Conservation (phyloP, 1,284 basidiomycete species). For the Puccinia polysora region DNA sequence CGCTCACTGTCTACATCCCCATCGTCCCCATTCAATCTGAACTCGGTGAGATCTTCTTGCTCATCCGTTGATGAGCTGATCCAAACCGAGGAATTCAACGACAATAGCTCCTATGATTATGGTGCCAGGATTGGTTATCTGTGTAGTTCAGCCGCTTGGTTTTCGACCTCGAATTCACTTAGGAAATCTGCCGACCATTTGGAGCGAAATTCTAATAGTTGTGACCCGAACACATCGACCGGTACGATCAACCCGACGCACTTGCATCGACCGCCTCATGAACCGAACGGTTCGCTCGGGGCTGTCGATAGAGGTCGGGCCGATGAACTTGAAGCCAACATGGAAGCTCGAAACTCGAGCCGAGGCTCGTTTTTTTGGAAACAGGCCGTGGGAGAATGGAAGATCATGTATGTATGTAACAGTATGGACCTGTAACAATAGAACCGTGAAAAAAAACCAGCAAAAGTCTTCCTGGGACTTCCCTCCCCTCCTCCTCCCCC, state of each 20-base stretch:
- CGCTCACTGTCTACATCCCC: too few relatives aligned
- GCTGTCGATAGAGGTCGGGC: too few relatives aligned
- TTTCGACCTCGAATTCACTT: too few relatives aligned
- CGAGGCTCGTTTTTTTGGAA: slow-evolving; percentile 40
- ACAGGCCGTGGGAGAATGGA: slow-evolving; percentile 37
- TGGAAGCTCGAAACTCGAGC: background rate
- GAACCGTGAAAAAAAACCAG: too few relatives aligned
- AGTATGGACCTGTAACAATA: slow-evolving; percentile 14
- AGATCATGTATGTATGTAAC: slow-evolving; percentile 39
- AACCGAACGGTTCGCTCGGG: too few relatives aligned
- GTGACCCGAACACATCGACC: background rate
- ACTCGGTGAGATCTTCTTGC: background rate
- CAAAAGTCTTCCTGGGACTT: too few relatives aligned
- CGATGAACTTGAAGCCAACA: too few relatives aligned
- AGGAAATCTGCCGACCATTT: background rate
- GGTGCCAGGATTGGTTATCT: slow-evolving; percentile 30
- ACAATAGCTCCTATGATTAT: slow-evolving; percentile 35
- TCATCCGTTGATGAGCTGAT: background rate
- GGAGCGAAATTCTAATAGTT: slow-evolving; percentile 8
- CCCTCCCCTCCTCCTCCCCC: too few relatives aligned
- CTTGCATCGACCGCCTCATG: background rate
- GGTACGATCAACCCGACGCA: background rate
- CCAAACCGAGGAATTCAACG: slow-evolving; percentile 8
- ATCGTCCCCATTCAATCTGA: background rate
- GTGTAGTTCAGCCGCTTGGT: slow-evolving; percentile 28